Base-by-base conservation (phyloP, 805 yeast genomes). In the Saccharomycodes ludwigii region DNA sequence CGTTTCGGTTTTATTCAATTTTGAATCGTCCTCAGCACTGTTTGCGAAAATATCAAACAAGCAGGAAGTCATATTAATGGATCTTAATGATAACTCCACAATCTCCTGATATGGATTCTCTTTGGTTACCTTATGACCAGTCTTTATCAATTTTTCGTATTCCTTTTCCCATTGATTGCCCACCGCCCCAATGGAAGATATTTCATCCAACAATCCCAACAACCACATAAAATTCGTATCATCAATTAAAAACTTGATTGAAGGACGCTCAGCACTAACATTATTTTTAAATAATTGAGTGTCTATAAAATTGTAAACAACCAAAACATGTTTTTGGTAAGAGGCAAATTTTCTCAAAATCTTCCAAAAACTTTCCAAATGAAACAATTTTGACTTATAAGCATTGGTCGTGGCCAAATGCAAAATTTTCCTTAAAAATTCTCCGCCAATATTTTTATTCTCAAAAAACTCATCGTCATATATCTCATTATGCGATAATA, bases 141-240 rank as follows among this genome's bases (percentile, higher is more conserved):
- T 57, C 17, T 57, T 56, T 9, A 58, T 47, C 26, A 65, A 46
- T 14, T 54, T 51, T 24, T 68, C 77, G 34, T 61, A 61, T 35
- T 73, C 79, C 39, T 73, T 77, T 50, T 81, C 91, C 69, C 73
- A 73, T 46, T 73, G 80, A 3, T 82, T 74, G 5, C 84, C 88
- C 32, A 76, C 60, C 0, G 91, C 84, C 6, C 93, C 93, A 29
- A 77, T 71, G 1, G 88, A 79, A 0, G 91, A 78, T 12, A 81
- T 66, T 41, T 81, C 93, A 52, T 81, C 94, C 20, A 81, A 52
- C 7, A 80, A 53, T 1, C 88, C 91, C 22, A 81, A 58, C 8
- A 80, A 52, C 41, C 71, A 65, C 69, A 79, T 69, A 42, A 71
- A 79, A 42, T 76, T 79, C 1, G 52, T 48, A 5, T 62, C 58